Percentiles rank a stretch among this genome's conserved stretches.
Conservation (phyloP, 495 filamentous ascomycete species). For the Talaromyces trachyspermus region DNA sequence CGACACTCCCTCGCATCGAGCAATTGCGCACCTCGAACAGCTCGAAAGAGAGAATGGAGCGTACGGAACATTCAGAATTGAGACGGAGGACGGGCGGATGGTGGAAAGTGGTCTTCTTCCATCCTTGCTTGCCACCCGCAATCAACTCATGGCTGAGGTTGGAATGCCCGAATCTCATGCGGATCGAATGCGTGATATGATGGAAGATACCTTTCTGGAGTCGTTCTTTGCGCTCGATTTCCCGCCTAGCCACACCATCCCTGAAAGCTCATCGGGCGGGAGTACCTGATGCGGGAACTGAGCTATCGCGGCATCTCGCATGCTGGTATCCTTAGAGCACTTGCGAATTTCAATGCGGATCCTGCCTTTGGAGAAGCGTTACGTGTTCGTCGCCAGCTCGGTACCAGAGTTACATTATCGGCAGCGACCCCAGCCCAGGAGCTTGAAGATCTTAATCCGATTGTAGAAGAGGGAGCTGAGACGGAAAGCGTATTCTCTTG, state of each 20-base stretch:
- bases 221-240: conserved; percentile 43
- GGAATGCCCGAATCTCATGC: conserved; percentile 35
- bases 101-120: conserved; percentile 42
- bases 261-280: conserved; percentile 22
- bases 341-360: conserved; percentile 35
- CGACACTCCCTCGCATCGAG: conserved; percentile 32
- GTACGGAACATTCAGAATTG: conserved; percentile 42
- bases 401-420: conserved; percentile 35
- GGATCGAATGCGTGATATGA: conserved; percentile 41
- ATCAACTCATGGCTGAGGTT: conserved; percentile 40
- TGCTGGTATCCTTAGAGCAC: conserved; percentile 33
- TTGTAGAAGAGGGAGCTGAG: conserved; percentile 52
- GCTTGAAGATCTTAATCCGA: conserved; percentile 22
- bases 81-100: conserved; percentile 40
- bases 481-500: conserved; percentile 52
- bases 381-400: conserved; percentile 35
- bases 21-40: conserved; percentile 37
- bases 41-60: conserved; percentile 40
- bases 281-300: conserved; percentile 35
- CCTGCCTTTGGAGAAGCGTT: conserved; percentile 38
- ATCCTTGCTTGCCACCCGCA: conserved; percentile 35
- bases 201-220: conserved; percentile 44
- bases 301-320: conserved; percentile 35
- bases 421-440: conserved; percentile 36
- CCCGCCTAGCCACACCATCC: conserved; percentile 29